phyloP scores from a whole-genome alignment of 2,329 filamentous ascomycete genomes.

The Pseudocercospora ulei region DNA sequence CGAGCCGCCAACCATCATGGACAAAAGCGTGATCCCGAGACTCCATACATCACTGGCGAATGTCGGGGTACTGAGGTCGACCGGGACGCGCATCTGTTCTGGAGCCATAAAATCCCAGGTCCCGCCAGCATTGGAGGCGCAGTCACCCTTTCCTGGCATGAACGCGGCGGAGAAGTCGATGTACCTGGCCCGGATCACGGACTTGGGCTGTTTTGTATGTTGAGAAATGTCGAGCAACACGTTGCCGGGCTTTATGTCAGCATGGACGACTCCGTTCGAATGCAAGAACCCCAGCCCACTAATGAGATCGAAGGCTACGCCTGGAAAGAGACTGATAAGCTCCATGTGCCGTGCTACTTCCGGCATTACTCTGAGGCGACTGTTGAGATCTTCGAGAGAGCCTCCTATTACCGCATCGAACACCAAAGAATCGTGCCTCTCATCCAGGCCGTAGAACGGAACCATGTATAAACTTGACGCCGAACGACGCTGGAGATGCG shows the following conservation, averaged over 20 bases:
- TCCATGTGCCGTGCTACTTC: slow-evolving; percentile 33
- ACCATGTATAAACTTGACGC: slow-evolving; percentile 27
- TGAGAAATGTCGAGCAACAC: slow-evolving; percentile 35
- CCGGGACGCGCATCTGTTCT: slow-evolving; percentile 29
- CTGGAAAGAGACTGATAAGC: slow-evolving; percentile 36
- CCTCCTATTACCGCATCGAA: slow-evolving; percentile 32
- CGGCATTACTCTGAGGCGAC: slow-evolving; percentile 28
- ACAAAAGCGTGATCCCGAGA: slow-evolving; percentile 40
- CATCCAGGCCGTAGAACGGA: slow-evolving; percentile 32
- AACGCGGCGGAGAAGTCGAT: slow-evolving; percentile 41
- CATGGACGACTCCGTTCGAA: slow-evolving; percentile 36
- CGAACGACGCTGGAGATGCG: slow-evolving; percentile 26
- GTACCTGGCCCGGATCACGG: slow-evolving; percentile 30
- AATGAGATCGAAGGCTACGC: slow-evolving; percentile 36
- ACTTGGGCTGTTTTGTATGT: slow-evolving; percentile 20
- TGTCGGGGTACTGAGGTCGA: slow-evolving; percentile 29
- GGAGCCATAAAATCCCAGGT: slow-evolving; percentile 43
- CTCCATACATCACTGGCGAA: slow-evolving; percentile 39
- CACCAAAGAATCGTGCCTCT: slow-evolving; percentile 27
- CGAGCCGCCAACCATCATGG: slow-evolving; percentile 37
- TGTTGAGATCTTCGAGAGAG: slow-evolving; percentile 29
- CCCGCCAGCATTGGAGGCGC: slow-evolving; percentile 33
- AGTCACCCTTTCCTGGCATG: slow-evolving; percentile 20
- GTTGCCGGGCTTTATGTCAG: slow-evolving; percentile 44
- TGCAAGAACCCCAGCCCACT: slow-evolving; percentile 39